A percentile compares a stretch with the other conserved stretches of the same genome.
Evolutionary conservation across 2,329 filamentous ascomycete species (phyloP).

Genomic region (Arachnomyces sp.): DNA sequence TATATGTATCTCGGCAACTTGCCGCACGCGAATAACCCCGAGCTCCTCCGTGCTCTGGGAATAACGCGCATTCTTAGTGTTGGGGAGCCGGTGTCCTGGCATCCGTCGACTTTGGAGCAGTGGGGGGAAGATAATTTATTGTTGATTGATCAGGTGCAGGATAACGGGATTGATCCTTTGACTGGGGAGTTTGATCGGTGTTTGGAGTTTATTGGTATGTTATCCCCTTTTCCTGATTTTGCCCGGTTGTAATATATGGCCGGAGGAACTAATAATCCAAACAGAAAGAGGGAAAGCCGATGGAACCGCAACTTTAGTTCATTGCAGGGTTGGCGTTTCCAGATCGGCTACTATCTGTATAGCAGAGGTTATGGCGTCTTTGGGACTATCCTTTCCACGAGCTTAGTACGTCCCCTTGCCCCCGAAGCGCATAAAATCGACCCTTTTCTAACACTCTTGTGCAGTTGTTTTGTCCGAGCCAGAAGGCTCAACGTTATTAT

Average conservation of each 20-base stretch:
- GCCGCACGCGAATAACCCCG: slow-evolving; percentile 86
- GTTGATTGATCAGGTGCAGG: slow-evolving; percentile 77
- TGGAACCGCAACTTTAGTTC: slow-evolving; percentile 79
- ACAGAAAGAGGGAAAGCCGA: slow-evolving; percentile 69
- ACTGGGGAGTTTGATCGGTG: slow-evolving; percentile 79
- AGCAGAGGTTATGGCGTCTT: slow-evolving; percentile 87
- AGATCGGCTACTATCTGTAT: slow-evolving; percentile 96
- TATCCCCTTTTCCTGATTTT: not conserved
- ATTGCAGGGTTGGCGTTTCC: slow-evolving; percentile 93
- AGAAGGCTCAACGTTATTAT: slow-evolving; percentile 94
- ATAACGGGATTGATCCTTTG: slow-evolving; percentile 91
- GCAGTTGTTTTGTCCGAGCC: slow-evolving; percentile 79
- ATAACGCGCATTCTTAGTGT: slow-evolving; percentile 86
- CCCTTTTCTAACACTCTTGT: slow-evolving; percentile 3
- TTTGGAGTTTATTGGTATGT: slow-evolving; percentile 83
- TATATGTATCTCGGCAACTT: slow-evolving; percentile 97
- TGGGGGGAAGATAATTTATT: slow-evolving; percentile 76
- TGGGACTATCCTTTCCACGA: slow-evolving; percentile 73
- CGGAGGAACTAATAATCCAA: slow-evolving; percentile 7
- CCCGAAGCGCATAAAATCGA: not conserved
- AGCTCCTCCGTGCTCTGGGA: slow-evolving; percentile 67
- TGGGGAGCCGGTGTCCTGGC: slow-evolving; percentile 80
- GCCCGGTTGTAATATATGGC: not conserved
- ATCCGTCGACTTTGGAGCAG: slow-evolving; percentile 55
- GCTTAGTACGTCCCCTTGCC: slow-evolving; percentile 58